These are phyloP conservation scores for Hypoxylon sp. DNA, from an alignment of 2,329 filamentous ascomycete species.

Conservation along the genomic window DNA sequence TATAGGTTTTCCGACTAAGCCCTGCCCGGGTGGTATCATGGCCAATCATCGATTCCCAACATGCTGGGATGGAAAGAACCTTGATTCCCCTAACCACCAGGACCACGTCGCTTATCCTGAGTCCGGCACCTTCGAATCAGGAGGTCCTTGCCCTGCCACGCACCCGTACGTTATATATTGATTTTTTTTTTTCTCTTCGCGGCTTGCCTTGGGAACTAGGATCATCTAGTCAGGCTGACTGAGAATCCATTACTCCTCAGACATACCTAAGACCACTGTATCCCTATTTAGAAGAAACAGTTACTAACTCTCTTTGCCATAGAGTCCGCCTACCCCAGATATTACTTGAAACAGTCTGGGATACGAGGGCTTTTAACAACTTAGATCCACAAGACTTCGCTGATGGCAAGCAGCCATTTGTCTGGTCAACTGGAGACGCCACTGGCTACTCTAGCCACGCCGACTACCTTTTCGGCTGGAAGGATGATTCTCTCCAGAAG, in stretches of 20 bases:
- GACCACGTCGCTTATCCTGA: slow-evolving; percentile 62
- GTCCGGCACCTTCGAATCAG: slow-evolving; percentile 59
- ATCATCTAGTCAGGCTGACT: not conserved
- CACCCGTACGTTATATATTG: slow-evolving; percentile 50
- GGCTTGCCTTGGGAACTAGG: not conserved
- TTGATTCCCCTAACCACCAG: slow-evolving; percentile 54
- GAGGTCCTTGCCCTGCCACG: slow-evolving; percentile 60
- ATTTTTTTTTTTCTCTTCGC: not conserved
- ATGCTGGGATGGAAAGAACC: slow-evolving; percentile 56
- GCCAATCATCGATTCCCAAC: slow-evolving; percentile 58
- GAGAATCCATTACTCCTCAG: not conserved
- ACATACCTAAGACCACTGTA: not conserved
- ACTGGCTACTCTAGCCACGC: slow-evolving; percentile 59
- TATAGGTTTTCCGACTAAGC: slow-evolving; percentile 56
- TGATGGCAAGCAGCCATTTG: slow-evolving; percentile 53
- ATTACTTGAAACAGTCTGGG: slow-evolving; percentile 59
- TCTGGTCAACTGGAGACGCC: slow-evolving; percentile 58
- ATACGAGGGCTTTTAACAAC: slow-evolving; percentile 47
- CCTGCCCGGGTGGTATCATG: slow-evolving; percentile 61
- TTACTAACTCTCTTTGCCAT: not conserved
- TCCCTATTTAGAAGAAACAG: not conserved
- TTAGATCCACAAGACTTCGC: slow-evolving; percentile 47
- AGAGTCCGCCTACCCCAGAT: slow-evolving; percentile 56
- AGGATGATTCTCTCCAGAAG: slow-evolving; percentile 59
- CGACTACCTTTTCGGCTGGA: slow-evolving; percentile 63